phyloP scores from a whole-genome alignment of 1,284 basidiomycete species.

The Leucoagaricus sp. region DNA sequence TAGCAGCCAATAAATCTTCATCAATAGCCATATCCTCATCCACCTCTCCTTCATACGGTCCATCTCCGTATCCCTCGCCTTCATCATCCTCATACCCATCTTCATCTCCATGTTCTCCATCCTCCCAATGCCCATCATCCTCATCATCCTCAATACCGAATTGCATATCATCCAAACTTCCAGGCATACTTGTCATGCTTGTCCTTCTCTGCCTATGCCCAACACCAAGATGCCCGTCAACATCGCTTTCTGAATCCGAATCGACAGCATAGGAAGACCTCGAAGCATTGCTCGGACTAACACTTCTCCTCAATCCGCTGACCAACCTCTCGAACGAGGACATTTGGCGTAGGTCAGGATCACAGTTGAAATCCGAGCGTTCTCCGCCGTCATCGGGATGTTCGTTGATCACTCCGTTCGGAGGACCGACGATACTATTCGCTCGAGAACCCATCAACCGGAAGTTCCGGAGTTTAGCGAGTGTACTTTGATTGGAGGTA shows the following conservation, averaged over 20 bases:
- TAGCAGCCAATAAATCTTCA: slow-evolving; percentile 78
- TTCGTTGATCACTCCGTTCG: not conserved
- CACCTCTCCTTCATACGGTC: slow-evolving; percentile 20
- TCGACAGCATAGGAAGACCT: slow-evolving; percentile 55
- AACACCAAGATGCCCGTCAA: slow-evolving; percentile 37
- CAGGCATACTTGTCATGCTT: slow-evolving; percentile 83
- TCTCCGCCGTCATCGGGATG: slow-evolving; percentile 16
- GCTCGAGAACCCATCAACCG: slow-evolving; percentile 56
- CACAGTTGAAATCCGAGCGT: slow-evolving; percentile 30
- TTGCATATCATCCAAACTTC: slow-evolving; percentile 62
- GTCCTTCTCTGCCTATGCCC: slow-evolving; percentile 48
- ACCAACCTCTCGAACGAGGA: slow-evolving; percentile 71
- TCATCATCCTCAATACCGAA: slow-evolving; percentile 55
- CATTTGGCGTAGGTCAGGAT: slow-evolving; percentile 58
- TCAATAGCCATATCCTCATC: slow-evolving; percentile 54
- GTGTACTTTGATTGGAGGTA: slow-evolving; percentile 67
- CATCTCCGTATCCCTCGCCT: slow-evolving; percentile 16
- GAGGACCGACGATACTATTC: slow-evolving; percentile 35
- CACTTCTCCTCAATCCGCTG: slow-evolving; percentile 51
- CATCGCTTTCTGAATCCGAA: slow-evolving; percentile 56
- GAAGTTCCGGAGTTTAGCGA: slow-evolving; percentile 83
- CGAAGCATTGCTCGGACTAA: slow-evolving; percentile 51
- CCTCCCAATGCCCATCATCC: slow-evolving; percentile 20
- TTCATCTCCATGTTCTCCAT: slow-evolving; percentile 11
- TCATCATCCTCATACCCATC: slow-evolving; percentile 19